Percentiles rank a stretch among this genome's conserved stretches.
Evolutionary conservation across 805 yeast species (phyloP).

Genomic region (Maudiozyma serrabonitensis): DNA sequence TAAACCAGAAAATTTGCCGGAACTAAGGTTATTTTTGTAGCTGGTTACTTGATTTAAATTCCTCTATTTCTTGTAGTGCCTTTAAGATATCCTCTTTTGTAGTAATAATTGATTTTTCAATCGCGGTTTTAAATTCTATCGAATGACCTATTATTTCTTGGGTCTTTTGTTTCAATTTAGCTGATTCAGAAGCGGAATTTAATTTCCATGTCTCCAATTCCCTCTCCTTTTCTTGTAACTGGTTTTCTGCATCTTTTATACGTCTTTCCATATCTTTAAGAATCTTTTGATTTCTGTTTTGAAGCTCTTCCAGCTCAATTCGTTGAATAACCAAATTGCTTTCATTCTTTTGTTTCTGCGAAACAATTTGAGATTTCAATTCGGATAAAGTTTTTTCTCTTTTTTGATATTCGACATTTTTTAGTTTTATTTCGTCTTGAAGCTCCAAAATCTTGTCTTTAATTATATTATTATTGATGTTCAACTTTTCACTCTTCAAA

Average conservation of each 20-base stretch:
- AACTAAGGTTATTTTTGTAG: background rate
- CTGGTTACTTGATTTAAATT: slow-evolving; percentile 1
- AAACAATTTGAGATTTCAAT: slow-evolving; percentile 44
- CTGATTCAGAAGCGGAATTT: slow-evolving; percentile 39
- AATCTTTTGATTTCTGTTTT: slow-evolving; percentile 42
- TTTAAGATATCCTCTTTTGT: slow-evolving; percentile 1
- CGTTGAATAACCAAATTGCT: slow-evolving; percentile 39
- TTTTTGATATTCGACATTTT: slow-evolving; percentile 45
- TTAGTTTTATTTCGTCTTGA: slow-evolving; percentile 46
- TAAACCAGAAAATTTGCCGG: background rate
- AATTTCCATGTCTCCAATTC: slow-evolving; percentile 36
- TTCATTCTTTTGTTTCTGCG: slow-evolving; percentile 43
- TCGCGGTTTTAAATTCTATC: slow-evolving; percentile 54
- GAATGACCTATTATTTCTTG: slow-evolving; percentile 50
- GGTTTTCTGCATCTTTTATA: slow-evolving; percentile 20
- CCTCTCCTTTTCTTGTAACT: slow-evolving; percentile 41
- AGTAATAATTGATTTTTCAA: slow-evolving; percentile 33
- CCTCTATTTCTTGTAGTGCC: slow-evolving; percentile 1
- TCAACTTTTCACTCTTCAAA: slow-evolving; percentile 15
- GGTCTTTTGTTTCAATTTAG: slow-evolving; percentile 42
- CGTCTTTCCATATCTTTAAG: slow-evolving; percentile 35
- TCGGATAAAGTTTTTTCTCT: slow-evolving; percentile 48
- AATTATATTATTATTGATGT: slow-evolving; percentile 19
- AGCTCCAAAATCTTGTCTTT: slow-evolving; percentile 52
- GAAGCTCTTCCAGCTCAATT: slow-evolving; percentile 57